phyloP scores from a whole-genome alignment of 306 rosid species.

The Macrotyloma uniflorum region DNA sequence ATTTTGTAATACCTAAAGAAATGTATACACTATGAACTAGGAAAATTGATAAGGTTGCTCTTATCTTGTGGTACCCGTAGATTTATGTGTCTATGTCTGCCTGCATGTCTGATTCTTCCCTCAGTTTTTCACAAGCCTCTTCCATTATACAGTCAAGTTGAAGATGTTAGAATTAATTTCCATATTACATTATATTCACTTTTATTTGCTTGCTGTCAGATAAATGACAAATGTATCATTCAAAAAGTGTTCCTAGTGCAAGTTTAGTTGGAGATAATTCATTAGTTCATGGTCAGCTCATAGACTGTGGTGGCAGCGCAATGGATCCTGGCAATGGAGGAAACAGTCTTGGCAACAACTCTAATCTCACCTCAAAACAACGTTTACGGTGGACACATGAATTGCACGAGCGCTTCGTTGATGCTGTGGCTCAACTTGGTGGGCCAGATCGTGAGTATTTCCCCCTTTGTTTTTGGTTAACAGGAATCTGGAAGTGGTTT shows the following conservation, averaged over 20 bases:
- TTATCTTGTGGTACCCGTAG: slow-evolving; percentile 10
- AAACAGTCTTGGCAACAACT: slow-evolving; percentile 56
- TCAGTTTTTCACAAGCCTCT: not conserved
- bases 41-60: slow-evolving; percentile 6
- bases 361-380: slow-evolving; percentile 82
- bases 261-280: slow-evolving; percentile 55
- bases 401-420: slow-evolving; percentile 93
- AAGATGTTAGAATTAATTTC: slow-evolving; percentile 28
- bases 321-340: slow-evolving; percentile 83
- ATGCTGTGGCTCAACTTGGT: slow-evolving; percentile 97
- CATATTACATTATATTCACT: slow-evolving; percentile 32
- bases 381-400: slow-evolving; percentile 97
- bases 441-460: slow-evolving; percentile 97
- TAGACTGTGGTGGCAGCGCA: slow-evolving; percentile 55
- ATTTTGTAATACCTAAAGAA: slow-evolving; percentile 7
- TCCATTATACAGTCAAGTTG: slow-evolving; percentile 19
- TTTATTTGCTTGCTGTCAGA: slow-evolving; percentile 41
- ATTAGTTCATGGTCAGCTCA: slow-evolving; percentile 59
- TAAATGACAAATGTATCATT: slow-evolving; percentile 79
- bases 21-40: slow-evolving; percentile 11
- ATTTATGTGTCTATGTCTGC: not conserved
- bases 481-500: slow-evolving; percentile 13
- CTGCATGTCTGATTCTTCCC: slow-evolving; percentile 7
- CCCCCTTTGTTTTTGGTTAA: slow-evolving; percentile 28
- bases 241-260: slow-evolving; percentile 56